These are phyloP conservation scores for Rhodomyrtus psidioides DNA, from an alignment of 441 rosid species.

Conservation along the genomic window DNA sequence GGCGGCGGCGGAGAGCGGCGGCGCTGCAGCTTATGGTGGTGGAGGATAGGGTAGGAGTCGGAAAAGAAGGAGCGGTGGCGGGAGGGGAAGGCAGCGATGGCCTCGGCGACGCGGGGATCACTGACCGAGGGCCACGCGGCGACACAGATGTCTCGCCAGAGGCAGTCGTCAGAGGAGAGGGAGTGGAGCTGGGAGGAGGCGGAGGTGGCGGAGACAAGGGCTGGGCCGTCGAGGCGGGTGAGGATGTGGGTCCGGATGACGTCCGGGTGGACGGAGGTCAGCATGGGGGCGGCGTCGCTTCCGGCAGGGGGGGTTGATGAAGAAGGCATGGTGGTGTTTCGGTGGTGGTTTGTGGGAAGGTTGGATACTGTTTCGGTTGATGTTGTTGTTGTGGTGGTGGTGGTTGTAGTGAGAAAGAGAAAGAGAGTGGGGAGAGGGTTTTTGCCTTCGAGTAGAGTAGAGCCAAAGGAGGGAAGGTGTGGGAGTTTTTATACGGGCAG, in stretches of 20 bases:
- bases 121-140: conserved; percentile 59
- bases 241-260: conserved; percentile 53
- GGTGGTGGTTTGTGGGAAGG: no score
- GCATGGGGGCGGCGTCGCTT: conserved; percentile 1
- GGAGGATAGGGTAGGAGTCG: conserved; percentile 46
- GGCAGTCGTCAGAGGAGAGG: conserved; percentile 38
- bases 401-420: no score
- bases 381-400: no score
- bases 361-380: not conserved
- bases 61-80: conserved; percentile 73
- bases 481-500: no score
- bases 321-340: no score
- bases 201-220: conserved; percentile 50
- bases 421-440: no score
- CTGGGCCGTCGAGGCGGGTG: conserved; percentile 69
- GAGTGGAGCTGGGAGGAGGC: conserved; percentile 41
- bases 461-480: no score
- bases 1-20: not conserved
- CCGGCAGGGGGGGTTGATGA: not conserved
- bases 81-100: conserved; percentile 44
- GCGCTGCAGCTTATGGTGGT: conserved; percentile 7
- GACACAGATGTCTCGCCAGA: conserved; percentile 51
- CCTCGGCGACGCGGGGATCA: conserved; percentile 22
- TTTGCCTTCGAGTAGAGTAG: no score
- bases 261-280: conserved; percentile 41